Percentiles rank a stretch among this genome's conserved stretches.
Conservation (phyloP, 257 asterid genomes). For the Misopates orontium region DNA sequence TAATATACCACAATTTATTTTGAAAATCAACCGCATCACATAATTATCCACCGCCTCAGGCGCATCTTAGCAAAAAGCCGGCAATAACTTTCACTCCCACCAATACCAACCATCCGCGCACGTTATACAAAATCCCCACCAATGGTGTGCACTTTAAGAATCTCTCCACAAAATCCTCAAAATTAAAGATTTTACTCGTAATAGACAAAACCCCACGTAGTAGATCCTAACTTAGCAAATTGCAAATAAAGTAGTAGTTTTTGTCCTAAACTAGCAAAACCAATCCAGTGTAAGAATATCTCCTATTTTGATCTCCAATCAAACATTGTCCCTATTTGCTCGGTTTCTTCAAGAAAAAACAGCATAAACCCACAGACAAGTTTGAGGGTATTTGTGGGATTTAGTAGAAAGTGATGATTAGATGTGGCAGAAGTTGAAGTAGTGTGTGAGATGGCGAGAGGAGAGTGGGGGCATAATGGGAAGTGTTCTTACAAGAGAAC, state of each 20-base stretch:
- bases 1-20: background rate
- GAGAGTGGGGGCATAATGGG: conserved; percentile 59
- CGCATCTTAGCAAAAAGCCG: conserved; percentile 6
- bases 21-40: background rate
- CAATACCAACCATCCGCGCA: background rate
- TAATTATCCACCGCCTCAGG: background rate
- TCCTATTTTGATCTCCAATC: background rate
- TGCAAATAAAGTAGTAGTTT: background rate
- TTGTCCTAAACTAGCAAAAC: no score
- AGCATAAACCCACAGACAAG: background rate
- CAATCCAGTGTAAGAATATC: no score
- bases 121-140: background rate
- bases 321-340: conserved; percentile 18
- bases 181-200: background rate
- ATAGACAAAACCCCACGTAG: background rate
- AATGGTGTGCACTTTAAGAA: background rate
- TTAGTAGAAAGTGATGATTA: conserved; percentile 39
- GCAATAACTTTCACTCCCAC: background rate
- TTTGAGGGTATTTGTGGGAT: background rate
- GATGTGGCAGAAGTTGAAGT: conserved; percentile 52
- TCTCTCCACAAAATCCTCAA: no score
- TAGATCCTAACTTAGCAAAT: background rate
- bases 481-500: conserved; percentile 82
- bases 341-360: background rate
- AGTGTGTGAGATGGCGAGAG: conserved; percentile 67